phyloP scores from a whole-genome alignment of 148 eudicot genomes.

The Salicornia ramosissima region DNA sequence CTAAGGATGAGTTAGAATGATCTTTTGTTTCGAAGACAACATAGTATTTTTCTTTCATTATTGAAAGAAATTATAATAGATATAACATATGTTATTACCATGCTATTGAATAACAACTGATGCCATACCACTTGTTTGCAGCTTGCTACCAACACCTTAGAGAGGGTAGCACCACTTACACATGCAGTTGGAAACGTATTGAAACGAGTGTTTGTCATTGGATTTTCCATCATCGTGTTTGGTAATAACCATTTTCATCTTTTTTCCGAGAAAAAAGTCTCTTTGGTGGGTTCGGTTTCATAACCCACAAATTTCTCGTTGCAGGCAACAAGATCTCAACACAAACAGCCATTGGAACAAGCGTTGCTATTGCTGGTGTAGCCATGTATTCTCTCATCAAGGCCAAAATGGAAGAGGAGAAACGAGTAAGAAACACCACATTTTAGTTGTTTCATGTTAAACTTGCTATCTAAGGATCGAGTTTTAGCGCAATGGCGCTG shows the following conservation, averaged over 20 bases:
- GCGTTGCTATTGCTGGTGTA: constrained; percentile 96
- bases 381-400: constrained; percentile 86
- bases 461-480: background rate
- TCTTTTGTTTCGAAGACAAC: too few relatives aligned
- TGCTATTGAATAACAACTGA: constrained; percentile 1
- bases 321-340: constrained; percentile 92
- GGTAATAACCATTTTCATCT: constrained; percentile 40
- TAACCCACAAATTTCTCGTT: background rate
- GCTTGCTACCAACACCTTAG: constrained; percentile 96
- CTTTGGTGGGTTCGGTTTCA: background rate
- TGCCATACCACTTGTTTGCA: constrained; percentile 26
- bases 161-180: constrained; percentile 99
- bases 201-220: constrained; percentile 99
- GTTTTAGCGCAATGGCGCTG: too few relatives aligned
- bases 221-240: constrained; percentile 83
- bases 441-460: background rate
- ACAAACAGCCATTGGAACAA: constrained; percentile 93
- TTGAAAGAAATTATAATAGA: too few relatives aligned
- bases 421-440: constrained; percentile 56
- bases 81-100: background rate
- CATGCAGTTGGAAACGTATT: constrained; percentile 98
- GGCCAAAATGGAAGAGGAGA: constrained; percentile 98
- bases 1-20: too few relatives aligned
- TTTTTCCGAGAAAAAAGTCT: background rate
- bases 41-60: too few relatives aligned